Base-by-base conservation (phyloP, 164 flowering plant species). In the Piper betle region DNA sequence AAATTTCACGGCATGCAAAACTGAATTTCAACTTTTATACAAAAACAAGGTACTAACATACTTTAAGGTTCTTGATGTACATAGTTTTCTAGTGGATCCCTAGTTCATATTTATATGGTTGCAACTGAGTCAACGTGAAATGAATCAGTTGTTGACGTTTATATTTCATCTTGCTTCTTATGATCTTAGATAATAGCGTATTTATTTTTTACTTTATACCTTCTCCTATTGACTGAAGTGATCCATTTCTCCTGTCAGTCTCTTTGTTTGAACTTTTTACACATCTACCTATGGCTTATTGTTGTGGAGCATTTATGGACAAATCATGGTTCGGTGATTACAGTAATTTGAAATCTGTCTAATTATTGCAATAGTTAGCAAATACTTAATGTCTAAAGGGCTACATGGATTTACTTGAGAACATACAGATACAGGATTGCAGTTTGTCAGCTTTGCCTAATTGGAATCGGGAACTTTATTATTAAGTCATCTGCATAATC, bases 1-100 rank as follows among this genome's bases (percentile, higher is more conserved):
- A 43, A 81, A 81, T 69, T 81, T 79, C 72, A 75, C 85, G 61
- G 74, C 78, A 4, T 81, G 85, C 68, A 72, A 71, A 73, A 65
- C 58, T 53, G 77, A 72, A 77, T 64, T 57, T 55, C 65, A 58
- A 20, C 62, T 54, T 57, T 75, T 67, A 62, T 79, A 37, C 71
- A 69, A 58, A 70, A 62, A 58, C 61, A 59, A 67, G 82, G 81
- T 79, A 66, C 52, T 15, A 7, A 37, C 12, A 20, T 39, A 10
- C 50, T 46, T 46, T 46, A 46, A 10, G 10, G 46, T 46, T 46
- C 50, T 10, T 12, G 3, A 46, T 15, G 12, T 9, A 5, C 50
- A 46, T 46, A 10, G 0, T 10, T 46, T 46, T 10, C 15, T 46
- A 10, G 50, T 46, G 10, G 50, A 10, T 9, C 15, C 50, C 3